These are phyloP conservation scores for Stachybotrys chartarum DNA, from an alignment of 2,329 filamentous ascomycete species.

Conservation along the genomic window DNA sequence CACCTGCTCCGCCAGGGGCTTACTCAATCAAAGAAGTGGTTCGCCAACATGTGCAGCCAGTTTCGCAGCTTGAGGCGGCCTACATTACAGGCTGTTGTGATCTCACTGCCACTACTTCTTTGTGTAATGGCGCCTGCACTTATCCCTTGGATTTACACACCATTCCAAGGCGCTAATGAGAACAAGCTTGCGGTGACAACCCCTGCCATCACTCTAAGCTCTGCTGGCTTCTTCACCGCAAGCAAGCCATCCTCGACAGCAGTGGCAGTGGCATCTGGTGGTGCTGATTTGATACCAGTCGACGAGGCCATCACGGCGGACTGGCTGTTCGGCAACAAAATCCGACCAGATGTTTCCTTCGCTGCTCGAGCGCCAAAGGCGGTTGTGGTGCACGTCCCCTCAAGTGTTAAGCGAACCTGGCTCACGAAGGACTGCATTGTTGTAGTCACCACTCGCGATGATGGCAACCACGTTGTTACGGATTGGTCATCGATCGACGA, in stretches of 20 bases:
- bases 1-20: not conserved
- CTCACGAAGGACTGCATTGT: slow-evolving; percentile 48
- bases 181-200: not conserved
- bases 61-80: not conserved
- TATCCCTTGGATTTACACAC: not conserved
- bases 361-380: slow-evolving; percentile 34
- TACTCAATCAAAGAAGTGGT: not conserved
- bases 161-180: not conserved
- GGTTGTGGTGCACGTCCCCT: slow-evolving; percentile 47
- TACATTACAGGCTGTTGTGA: not conserved
- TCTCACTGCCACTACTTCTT: not conserved
- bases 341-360: slow-evolving; percentile 21
- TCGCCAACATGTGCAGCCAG: not conserved
- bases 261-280: slow-evolving; percentile 9
- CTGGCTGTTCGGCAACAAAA: slow-evolving; percentile 24
- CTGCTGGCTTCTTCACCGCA: slow-evolving; percentile 4
- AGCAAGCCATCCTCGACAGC: slow-evolving; percentile 10
- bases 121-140: not conserved
- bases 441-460: slow-evolving; percentile 43
- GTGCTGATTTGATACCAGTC: slow-evolving; percentile 20
- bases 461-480: slow-evolving; percentile 37
- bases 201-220: not conserved
- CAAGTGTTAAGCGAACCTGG: slow-evolving; percentile 44
- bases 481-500: slow-evolving; percentile 40
- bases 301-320: slow-evolving; percentile 20